These are phyloP conservation scores for Trichophyton verrucosum DNA, from an alignment of 2,329 filamentous ascomycete genomes.

Conservation along the genomic window DNA sequence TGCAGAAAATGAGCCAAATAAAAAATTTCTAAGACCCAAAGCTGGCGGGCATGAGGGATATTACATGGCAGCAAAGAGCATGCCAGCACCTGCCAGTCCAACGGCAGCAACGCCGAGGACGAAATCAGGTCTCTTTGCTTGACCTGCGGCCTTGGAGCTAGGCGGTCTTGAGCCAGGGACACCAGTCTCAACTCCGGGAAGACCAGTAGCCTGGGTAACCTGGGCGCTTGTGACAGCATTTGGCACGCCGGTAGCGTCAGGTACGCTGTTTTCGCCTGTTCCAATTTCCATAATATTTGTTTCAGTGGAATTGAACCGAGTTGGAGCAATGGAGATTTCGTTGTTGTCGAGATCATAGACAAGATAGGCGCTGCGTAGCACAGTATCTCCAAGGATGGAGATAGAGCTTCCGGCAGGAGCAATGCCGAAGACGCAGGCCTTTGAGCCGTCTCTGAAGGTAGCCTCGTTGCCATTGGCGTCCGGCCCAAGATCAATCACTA, in stretches of 20 bases:
- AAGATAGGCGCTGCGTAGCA: slow-evolving; percentile 61
- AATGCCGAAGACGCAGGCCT: slow-evolving; percentile 57
- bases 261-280: slow-evolving; percentile 35
- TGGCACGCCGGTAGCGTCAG: slow-evolving; percentile 33
- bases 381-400: slow-evolving; percentile 61
- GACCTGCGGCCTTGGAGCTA: slow-evolving; percentile 3
- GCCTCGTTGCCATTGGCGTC: slow-evolving; percentile 36
- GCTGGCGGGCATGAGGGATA: background rate
- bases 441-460: slow-evolving; percentile 41
- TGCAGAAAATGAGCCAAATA: background rate
- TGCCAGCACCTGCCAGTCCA: slow-evolving; percentile 12
- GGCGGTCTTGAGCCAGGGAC: background rate
- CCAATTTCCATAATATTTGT: slow-evolving; percentile 42
- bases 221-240: slow-evolving; percentile 15
- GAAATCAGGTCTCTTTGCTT: slow-evolving; percentile 9
- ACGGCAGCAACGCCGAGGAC: slow-evolving; percentile 8
- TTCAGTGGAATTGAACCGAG: slow-evolving; percentile 46
- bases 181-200: slow-evolving; percentile 1
- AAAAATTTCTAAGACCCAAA: background rate
- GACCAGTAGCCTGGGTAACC: slow-evolving; percentile 9
- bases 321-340: slow-evolving; percentile 57
- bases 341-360: slow-evolving; percentile 64
- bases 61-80: slow-evolving; percentile 13
- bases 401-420: slow-evolving; percentile 44
- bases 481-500: slow-evolving; percentile 48